A percentile compares a stretch with the other conserved stretches of the same genome.
Evolutionary conservation across 495 filamentous ascomycete genomes (phyloP).

Genomic region (Hypoxylon rickii): DNA sequence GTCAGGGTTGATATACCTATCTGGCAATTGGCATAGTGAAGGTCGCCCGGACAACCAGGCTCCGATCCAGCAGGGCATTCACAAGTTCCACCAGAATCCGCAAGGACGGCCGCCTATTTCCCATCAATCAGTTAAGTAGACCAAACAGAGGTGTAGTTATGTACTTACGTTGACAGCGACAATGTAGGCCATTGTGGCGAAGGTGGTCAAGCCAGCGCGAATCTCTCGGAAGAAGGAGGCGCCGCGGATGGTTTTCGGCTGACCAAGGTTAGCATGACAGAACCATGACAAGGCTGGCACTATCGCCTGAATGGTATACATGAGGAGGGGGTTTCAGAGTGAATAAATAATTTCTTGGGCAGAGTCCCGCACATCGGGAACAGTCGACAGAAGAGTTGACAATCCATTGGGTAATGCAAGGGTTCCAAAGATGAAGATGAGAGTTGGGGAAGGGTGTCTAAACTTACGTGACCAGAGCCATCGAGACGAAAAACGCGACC

Average conservation of each 20-base stretch:
- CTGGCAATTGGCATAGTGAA: constrained; percentile 62
- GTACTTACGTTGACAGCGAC: constrained; percentile 60
- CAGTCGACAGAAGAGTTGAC: too few relatives aligned
- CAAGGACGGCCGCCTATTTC: constrained; percentile 57
- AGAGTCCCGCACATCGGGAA: too few relatives aligned
- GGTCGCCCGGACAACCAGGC: constrained; percentile 57
- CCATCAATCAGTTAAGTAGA: constrained; percentile 43
- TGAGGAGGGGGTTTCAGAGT: too few relatives aligned
- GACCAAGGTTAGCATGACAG: constrained; percentile 30
- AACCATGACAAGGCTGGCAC: background rate
- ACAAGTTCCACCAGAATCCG: constrained; percentile 70
- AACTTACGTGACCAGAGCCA: constrained; percentile 67
- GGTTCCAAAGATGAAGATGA: background rate
- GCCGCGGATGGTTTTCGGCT: constrained; percentile 62
- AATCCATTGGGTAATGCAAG: background rate
- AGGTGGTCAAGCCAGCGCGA: constrained; percentile 80
- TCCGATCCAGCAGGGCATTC: constrained; percentile 57
- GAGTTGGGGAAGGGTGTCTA: constrained; percentile 6
- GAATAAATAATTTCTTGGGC: too few relatives aligned
- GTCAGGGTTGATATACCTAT: constrained; percentile 24
- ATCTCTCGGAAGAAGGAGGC: constrained; percentile 76
- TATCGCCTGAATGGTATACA: constrained; percentile 1
- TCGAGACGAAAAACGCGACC: constrained; percentile 75
- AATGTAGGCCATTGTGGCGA: constrained; percentile 85
- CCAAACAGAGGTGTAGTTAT: constrained; percentile 19